phyloP scores from a whole-genome alignment of 2,329 filamentous ascomycete genomes.

The Diaporthe velutina region DNA sequence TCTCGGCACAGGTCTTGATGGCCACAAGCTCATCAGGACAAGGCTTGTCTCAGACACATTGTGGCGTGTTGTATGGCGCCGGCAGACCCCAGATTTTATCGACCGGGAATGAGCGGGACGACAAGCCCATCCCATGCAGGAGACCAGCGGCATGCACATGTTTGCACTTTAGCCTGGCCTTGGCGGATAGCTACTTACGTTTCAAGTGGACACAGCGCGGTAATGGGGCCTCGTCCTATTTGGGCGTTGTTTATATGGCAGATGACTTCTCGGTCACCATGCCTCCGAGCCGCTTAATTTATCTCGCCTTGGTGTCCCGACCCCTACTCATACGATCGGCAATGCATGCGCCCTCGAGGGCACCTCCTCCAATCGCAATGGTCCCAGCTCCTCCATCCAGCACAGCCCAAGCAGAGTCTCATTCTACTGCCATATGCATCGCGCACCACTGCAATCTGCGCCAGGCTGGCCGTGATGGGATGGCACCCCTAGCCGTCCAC shows the following conservation, averaged over 20 bases:
- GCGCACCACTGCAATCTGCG: conserved; percentile 28
- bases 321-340: conserved; percentile 16
- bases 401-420: conserved; percentile 10
- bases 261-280: conserved; percentile 35
- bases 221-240: conserved; percentile 21
- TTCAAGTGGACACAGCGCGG: conserved; percentile 31
- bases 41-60: conserved; percentile 28
- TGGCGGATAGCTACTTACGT: conserved; percentile 24
- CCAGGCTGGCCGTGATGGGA: conserved; percentile 5
- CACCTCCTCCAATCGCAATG: conserved; percentile 28
- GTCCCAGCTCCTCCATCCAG: conserved; percentile 6
- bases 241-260: conserved; percentile 32
- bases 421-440: conserved; percentile 21
- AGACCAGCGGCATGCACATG: neutral
- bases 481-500: conserved; percentile 14
- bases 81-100: conserved; percentile 26
- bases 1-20: conserved; percentile 18
- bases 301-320: conserved; percentile 27
- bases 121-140: conserved; percentile 17
- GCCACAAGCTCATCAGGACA: conserved; percentile 14
- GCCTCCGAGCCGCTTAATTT: conserved; percentile 37
- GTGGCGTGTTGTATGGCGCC: conserved; percentile 24
- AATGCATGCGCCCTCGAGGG: conserved; percentile 16
- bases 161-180: conserved; percentile 21
- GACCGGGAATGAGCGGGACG: neutral